A percentile compares a stretch with the other conserved stretches of the same genome.
Conservation (phyloP, 306 rosid genomes). For the Casuarina cunninghamiana region DNA sequence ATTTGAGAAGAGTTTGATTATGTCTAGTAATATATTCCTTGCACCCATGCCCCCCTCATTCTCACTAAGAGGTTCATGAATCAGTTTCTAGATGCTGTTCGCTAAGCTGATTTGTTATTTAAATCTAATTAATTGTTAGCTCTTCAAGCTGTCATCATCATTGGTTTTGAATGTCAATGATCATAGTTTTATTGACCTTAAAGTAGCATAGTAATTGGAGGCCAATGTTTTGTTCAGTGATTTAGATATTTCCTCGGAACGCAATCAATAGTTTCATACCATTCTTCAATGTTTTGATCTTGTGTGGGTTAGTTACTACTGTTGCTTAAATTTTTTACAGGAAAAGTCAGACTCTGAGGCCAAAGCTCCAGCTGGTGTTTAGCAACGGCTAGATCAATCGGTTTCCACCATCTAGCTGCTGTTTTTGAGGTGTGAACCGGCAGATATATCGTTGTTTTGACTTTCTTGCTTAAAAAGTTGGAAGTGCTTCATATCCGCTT, state of each 20-base stretch:
- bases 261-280: neutral
- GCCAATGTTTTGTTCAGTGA: neutral
- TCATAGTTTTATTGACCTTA: neutral
- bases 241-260: neutral
- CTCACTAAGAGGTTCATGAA: neutral
- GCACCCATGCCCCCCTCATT: neutral
- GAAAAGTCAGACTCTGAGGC: conserved; percentile 55
- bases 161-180: neutral
- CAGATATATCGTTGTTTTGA: neutral
- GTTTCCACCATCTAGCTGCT: conserved; percentile 10
- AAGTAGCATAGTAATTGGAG: neutral
- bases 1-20: neutral
- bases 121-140: neutral
- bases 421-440: conserved; percentile 1
- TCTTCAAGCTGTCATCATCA: too few relatives aligned
- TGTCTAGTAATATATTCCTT: too few relatives aligned
- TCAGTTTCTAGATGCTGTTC: conserved; percentile 3
- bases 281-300: conserved; percentile 2
- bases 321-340: conserved; percentile 43
- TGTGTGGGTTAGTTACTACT: conserved; percentile 8
- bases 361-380: conserved; percentile 69
- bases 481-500: neutral
- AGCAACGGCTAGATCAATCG: conserved; percentile 10
- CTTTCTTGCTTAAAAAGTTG: neutral
- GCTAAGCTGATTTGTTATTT: neutral